Evolutionary conservation across 345 rosid genomes (phyloP).

Genomic region (Pistacia integerrima): DNA sequence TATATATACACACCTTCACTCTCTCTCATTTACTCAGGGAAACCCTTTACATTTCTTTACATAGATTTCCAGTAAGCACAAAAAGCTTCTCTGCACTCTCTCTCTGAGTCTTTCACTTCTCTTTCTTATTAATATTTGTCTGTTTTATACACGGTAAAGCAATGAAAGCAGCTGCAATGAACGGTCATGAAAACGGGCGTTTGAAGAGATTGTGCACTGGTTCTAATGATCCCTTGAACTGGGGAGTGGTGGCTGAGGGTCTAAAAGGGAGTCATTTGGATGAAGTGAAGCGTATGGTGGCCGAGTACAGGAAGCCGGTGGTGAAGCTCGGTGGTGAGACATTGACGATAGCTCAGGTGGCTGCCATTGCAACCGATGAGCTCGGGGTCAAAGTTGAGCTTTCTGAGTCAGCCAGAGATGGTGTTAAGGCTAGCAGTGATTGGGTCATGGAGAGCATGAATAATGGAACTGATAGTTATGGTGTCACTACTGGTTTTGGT

Average conservation of each 20-base stretch:
- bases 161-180: neutral
- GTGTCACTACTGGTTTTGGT: slow-evolving; percentile 81
- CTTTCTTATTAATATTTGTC: too few species aligned
- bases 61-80: neutral
- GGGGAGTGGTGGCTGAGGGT: slow-evolving; percentile 70
- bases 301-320: slow-evolving; percentile 56
- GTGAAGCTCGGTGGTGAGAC: slow-evolving; percentile 79
- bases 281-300: slow-evolving; percentile 80
- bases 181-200: neutral
- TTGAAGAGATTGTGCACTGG: slow-evolving; percentile 26
- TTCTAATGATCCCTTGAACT: slow-evolving; percentile 60
- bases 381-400: slow-evolving; percentile 49
- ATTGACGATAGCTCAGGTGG: slow-evolving; percentile 79
- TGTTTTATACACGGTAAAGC: too few species aligned
- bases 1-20: slow-evolving; percentile 23
- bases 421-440: slow-evolving; percentile 74
- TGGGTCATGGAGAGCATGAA: slow-evolving; percentile 81
- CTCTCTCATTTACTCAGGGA: slow-evolving; percentile 23
- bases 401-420: slow-evolving; percentile 58
- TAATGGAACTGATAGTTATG: slow-evolving; percentile 75
- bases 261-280: slow-evolving; percentile 81
- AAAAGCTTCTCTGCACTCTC: too few species aligned
- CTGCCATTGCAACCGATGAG: slow-evolving; percentile 44
- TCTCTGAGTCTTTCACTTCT: neutral
- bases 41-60: neutral